A percentile compares a stretch with the other conserved stretches of the same genome.
phyloP scores from a whole-genome alignment of 805 yeast genomes.

The Kodamaea neixiangensis region DNA sequence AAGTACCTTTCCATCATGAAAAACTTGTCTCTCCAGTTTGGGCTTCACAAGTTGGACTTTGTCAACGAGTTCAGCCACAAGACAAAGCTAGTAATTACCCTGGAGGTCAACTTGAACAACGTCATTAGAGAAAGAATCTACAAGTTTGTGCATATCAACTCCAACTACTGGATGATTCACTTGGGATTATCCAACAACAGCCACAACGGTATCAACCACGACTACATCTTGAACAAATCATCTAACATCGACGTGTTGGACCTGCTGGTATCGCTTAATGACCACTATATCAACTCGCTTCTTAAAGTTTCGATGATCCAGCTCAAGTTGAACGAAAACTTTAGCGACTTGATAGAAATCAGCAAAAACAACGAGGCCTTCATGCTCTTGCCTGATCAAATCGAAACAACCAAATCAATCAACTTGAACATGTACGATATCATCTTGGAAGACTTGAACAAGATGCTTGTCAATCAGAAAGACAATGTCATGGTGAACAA shows the following conservation, averaged over 20 bases:
- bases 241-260: constrained; percentile 5
- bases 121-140: constrained; percentile 42
- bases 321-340: constrained; percentile 40
- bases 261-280: constrained; percentile 19
- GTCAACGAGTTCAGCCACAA: constrained; percentile 43
- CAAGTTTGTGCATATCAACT: constrained; percentile 43
- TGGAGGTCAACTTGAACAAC: constrained; percentile 33
- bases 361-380: constrained; percentile 13
- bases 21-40: constrained; percentile 42
- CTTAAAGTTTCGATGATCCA: constrained; percentile 37
- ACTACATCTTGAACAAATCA: constrained; percentile 39
- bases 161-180: constrained; percentile 44
- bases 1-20: constrained; percentile 42
- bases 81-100: constrained; percentile 23
- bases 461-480: constrained; percentile 3
- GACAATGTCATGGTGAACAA: constrained; percentile 22
- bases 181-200: constrained; percentile 37
- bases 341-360: constrained; percentile 31
- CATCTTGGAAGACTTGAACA: constrained; percentile 33
- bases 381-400: constrained; percentile 17
- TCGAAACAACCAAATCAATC: constrained; percentile 33
- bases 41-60: constrained; percentile 43
- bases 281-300: constrained; percentile 26
- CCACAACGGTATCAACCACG: constrained; percentile 29
- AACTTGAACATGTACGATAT: constrained; percentile 46